Evolutionary conservation across 1,284 basidiomycete genomes (phyloP), one percentile per base, ranked within the genome.

Genomic region (Trametes hirsuta): DNA sequence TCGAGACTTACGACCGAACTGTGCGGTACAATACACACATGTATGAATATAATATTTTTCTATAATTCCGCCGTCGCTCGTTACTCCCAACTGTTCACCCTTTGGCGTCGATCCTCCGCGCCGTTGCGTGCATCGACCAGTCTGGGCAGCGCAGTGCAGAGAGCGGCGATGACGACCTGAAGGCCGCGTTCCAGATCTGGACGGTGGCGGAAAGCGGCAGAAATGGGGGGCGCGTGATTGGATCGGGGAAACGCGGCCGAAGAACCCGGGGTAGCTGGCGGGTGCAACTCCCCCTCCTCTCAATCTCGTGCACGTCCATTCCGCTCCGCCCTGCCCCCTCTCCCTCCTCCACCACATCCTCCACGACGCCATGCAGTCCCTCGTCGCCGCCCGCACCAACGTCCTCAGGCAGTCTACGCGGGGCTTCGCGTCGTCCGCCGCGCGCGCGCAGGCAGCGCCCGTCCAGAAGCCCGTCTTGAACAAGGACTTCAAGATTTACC

Each of bases 401-500:
- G 57, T 54, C 4, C 47, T 62, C 47, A 59, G 54, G 44, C 34
- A 57, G 5, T 63, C 68, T 10, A 53, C 66, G 51, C 71, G 77
- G 41, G 63, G 72, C 21, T 79, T 80, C 61, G 72, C 76, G 41
- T 72, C 76, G 15, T 76, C 76, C 4, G 68, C 71, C 1, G 65
- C 70, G 36, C 70, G 74, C 47, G 65, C 68, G 11, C 78, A 77
- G 72, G 79, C 79, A 8, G 73, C 75, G 14, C 77, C 78, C 1
- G 70, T 74, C 1, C 72, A 79, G 72, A 77, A 77, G 64, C 74
- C 73, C 42, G 74, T 79, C 39, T 64, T 79, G 62, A 75, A 79
- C 63, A 97, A 97, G 81, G 89, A 93, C 77, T 97, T 98, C 83
- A 93, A 95, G 84, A 95, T 97, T 68, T 98, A 98, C 80, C 91